A percentile compares a stretch with the other conserved stretches of the same genome.
These are phyloP conservation scores for Phanerochaete carnosa DNA, from an alignment of 768 basidiomycete species.

Conservation along the genomic window DNA sequence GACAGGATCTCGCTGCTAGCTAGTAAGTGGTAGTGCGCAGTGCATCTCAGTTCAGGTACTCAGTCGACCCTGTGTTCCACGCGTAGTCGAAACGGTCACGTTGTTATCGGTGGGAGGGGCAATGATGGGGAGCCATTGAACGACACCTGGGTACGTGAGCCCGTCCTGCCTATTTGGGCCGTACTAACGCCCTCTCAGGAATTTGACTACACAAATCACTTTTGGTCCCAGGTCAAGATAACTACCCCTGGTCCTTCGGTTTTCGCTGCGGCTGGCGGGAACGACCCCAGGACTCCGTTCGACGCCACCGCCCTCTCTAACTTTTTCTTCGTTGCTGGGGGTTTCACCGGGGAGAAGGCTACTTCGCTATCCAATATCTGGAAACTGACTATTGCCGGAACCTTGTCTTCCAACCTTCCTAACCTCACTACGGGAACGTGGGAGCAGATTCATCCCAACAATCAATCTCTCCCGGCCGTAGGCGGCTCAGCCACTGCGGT, in stretches of 20 bases:
- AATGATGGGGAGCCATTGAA: conserved; percentile 48
- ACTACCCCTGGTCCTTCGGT: conserved; percentile 50
- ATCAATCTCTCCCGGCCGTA: conserved; percentile 33
- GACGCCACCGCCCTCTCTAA: conserved; percentile 58
- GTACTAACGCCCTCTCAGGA: conserved; percentile 44
- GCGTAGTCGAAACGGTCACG: conserved; percentile 65
- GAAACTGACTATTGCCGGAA: conserved; percentile 66
- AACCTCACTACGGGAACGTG: conserved; percentile 53
- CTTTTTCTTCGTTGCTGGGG: conserved; percentile 74
- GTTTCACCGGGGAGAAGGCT: conserved; percentile 44
- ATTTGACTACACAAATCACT: conserved; percentile 71
- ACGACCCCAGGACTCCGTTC: conserved; percentile 48
- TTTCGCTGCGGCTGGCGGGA: conserved; percentile 74
- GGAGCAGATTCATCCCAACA: conserved; percentile 41
- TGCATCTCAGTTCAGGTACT: conserved; percentile 7
- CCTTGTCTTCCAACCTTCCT: conserved; percentile 66
- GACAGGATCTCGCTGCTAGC: conserved; percentile 75
- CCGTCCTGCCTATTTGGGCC: conserved; percentile 10
- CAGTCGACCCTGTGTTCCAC: conserved; percentile 7
- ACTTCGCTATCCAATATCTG: conserved; percentile 65
- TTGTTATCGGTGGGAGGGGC: conserved; percentile 71
- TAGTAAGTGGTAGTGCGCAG: conserved; percentile 48
- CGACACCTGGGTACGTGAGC: conserved; percentile 67
- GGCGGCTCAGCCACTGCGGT: conserved; percentile 59
- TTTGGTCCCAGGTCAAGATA: conserved; percentile 64